These are phyloP conservation scores for Pichia insulana DNA, from an alignment of 805 yeast genomes.

Conservation along the genomic window DNA sequence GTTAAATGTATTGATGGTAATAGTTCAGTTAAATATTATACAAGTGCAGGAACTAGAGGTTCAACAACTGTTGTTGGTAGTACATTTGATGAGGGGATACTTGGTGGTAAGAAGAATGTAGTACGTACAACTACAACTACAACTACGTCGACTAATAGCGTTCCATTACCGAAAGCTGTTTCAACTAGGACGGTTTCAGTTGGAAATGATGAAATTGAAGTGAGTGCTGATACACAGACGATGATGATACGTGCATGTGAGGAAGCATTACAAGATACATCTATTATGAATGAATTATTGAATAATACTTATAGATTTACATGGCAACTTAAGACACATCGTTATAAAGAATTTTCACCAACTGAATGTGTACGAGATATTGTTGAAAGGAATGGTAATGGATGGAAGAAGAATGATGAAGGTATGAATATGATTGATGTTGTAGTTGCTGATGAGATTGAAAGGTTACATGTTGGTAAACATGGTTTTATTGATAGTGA, in stretches of 20 bases:
- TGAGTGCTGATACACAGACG: conserved; percentile 2
- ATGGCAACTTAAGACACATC: conserved; percentile 21
- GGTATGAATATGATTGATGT: conserved; percentile 35
- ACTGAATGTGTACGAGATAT: conserved; percentile 69
- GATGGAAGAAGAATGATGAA: conserved; percentile 48
- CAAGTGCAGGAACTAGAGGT: neutral
- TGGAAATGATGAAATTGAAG: neutral
- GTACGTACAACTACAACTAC: neutral
- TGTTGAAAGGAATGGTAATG: conserved; percentile 54
- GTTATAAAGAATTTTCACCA: conserved; percentile 47
- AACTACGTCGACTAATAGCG: neutral
- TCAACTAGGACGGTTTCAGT: neutral
- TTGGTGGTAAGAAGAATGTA: no score
- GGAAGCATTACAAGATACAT: conserved; percentile 3
- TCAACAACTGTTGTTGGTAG: no score
- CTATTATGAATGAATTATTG: conserved; percentile 17
- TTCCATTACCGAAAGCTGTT: neutral
- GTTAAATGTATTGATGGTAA: conserved; percentile 12
- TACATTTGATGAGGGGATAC: no score
- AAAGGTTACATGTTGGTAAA: conserved; percentile 1
- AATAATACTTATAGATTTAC: conserved; percentile 26
- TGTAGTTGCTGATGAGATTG: conserved; percentile 16
- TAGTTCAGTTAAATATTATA: neutral
- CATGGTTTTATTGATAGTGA: neutral
- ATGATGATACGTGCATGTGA: conserved; percentile 12